Base-by-base conservation (phyloP, 768 basidiomycete genomes). In the Dioszegia crocea region DNA sequence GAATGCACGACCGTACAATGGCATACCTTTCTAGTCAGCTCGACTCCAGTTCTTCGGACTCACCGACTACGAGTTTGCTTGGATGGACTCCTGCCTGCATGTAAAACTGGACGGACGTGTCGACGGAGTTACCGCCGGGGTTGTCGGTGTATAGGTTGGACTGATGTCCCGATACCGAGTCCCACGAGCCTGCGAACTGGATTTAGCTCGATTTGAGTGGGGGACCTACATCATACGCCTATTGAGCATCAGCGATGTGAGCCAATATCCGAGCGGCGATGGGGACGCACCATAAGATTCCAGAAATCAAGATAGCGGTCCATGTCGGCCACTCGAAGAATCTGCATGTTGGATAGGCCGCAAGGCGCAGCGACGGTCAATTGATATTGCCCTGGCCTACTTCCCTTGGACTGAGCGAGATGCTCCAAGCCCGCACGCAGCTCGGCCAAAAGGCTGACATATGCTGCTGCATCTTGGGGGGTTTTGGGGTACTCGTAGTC, bases 1-100 rank as follows among this genome's bases (percentile, higher is more conserved):
- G 80, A 99, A 99, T 40, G 88, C 88, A 24, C 94, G 84, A 0
- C 96, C 96, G 65, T 98, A 99, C 4, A 96, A 81, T 0, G 96
- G 96, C 45, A 98, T 83, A 11, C 94, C 78, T 78, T 60, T n/a
- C n/a, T 16, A 19, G 12, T 57, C 58, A 57, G 46, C 51, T 14
- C n/a, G n/a, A n/a, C n/a, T n/a, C n/a, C n/a, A n/a, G n/a, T n/a
- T n/a, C n/a, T 23, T 23, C 19, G 19, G 30, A 48, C 71, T 54
- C 48, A 52, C 88, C 94, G 59, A 98, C 78, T 51, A 98, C 84
- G 52, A 99, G 79, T 79, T 94, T 96, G 71, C 83, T 80, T 12
- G 84, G 83, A 4, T 83, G 76, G 21, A 98, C 86, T 9, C 92
- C 94, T 36, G 83, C 80, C 5, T 78, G 70, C 48, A 78, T 82